Conservation (phyloP, 371 early-diverging fungal species). For the Smittium culicis region DNA sequence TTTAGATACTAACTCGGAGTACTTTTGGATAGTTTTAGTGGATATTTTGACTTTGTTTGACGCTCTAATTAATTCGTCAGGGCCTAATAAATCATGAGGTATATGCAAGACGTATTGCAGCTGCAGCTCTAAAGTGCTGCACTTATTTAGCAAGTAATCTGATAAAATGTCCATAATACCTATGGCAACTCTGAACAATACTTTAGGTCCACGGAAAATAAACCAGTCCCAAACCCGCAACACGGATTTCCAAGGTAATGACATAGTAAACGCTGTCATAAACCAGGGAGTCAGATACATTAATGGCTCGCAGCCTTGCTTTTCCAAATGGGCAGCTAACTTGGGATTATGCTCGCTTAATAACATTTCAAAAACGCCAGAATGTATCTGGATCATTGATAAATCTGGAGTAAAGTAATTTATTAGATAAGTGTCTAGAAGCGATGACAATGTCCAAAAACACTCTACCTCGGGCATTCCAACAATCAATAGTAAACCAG, state of each 20-base stretch:
- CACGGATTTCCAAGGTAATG: slow-evolving; percentile 80
- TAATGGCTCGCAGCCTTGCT: slow-evolving; percentile 62
- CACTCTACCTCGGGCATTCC: slow-evolving; percentile 60
- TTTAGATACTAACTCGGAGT: not conserved
- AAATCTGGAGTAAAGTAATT: slow-evolving; percentile 66
- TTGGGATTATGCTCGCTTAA: slow-evolving; percentile 54
- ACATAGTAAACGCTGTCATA: slow-evolving; percentile 76
- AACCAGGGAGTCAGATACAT: slow-evolving; percentile 92
- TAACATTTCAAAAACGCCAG: slow-evolving; percentile 67
- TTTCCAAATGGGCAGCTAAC: slow-evolving; percentile 56
- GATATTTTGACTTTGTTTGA: slow-evolving; percentile 50
- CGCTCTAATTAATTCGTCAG: slow-evolving; percentile 50
- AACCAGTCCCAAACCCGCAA: slow-evolving; percentile 90
- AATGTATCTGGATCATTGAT: slow-evolving; percentile 62
- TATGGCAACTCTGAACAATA: slow-evolving; percentile 68
- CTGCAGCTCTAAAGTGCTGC: slow-evolving; percentile 62
- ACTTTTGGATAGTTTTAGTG: slow-evolving; percentile 17
- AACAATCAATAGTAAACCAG: slow-evolving; percentile 72
- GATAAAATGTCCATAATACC: slow-evolving; percentile 50
- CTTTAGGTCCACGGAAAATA: slow-evolving; percentile 56
- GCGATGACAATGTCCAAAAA: slow-evolving; percentile 76
- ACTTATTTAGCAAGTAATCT: slow-evolving; percentile 49
- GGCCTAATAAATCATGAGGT: slow-evolving; percentile 53
- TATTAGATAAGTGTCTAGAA: slow-evolving; percentile 55
- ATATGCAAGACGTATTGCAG: slow-evolving; percentile 66